These are phyloP conservation scores for Coniosporium apollinis DNA, from an alignment of 495 filamentous ascomycete genomes.

Conservation along the genomic window DNA sequence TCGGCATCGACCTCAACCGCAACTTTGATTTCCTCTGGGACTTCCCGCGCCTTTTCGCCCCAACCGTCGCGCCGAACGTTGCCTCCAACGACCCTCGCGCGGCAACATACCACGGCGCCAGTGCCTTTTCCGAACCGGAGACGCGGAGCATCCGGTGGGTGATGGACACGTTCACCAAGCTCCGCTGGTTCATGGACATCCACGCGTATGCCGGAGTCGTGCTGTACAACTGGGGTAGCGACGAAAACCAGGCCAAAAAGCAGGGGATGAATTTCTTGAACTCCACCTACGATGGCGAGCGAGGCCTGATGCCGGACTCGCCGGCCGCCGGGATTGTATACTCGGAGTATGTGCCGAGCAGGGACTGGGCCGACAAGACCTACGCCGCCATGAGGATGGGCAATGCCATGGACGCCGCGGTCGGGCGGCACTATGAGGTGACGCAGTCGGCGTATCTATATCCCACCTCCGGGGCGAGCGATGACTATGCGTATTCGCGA, in stretches of 20 bases:
- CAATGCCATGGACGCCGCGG: too few species aligned
- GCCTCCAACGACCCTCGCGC: constrained; percentile 18
- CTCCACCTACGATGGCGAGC: constrained; percentile 21
- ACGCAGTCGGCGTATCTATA: too few species aligned
- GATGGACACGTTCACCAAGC: constrained; percentile 23
- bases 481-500: too few species aligned
- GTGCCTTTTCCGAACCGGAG: constrained; percentile 24
- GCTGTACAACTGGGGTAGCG: constrained; percentile 27
- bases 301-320: too few species aligned
- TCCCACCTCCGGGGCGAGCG: too few species aligned
- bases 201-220: constrained; percentile 26
- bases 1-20: constrained; percentile 26
- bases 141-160: constrained; percentile 21
- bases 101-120: constrained; percentile 20
- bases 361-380: too few species aligned
- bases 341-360: too few species aligned
- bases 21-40: constrained; percentile 27
- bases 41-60: constrained; percentile 18
- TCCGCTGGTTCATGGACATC: constrained; percentile 29
- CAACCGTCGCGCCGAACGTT: constrained; percentile 11
- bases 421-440: too few species aligned
- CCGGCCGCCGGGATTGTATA: too few species aligned
- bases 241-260: constrained; percentile 19
- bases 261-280: constrained; percentile 24
- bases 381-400: too few species aligned